Percentiles rank a stretch among this genome's conserved stretches.
These are phyloP conservation scores for Yarrowia yakushimensis DNA, from an alignment of 805 yeast genomes.

Conservation along the genomic window DNA sequence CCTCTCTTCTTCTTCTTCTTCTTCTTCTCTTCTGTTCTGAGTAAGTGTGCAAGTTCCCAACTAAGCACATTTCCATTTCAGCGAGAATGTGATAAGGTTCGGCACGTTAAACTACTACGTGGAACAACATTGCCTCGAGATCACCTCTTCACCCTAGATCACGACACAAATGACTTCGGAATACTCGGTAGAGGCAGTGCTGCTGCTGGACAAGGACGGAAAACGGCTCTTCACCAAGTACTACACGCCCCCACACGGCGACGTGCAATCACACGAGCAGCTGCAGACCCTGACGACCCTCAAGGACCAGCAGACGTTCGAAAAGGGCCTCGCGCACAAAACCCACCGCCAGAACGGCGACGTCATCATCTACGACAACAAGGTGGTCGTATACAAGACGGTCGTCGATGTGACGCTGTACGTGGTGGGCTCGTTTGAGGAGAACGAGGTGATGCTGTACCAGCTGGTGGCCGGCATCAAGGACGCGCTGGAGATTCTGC, in stretches of 20 bases:
- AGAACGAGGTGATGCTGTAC: slow-evolving; percentile 79
- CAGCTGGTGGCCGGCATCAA: slow-evolving; percentile 71
- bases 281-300: slow-evolving; percentile 39
- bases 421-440: slow-evolving; percentile 69
- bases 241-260: slow-evolving; percentile 61
- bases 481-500: slow-evolving; percentile 75
- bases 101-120: slow-evolving; percentile 17
- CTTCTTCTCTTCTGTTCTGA: too few species aligned
- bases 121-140: too few species aligned
- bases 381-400: slow-evolving; percentile 83
- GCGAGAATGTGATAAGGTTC: too few species aligned
- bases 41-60: too few species aligned
- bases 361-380: slow-evolving; percentile 72
- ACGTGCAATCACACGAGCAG: slow-evolving; percentile 1
- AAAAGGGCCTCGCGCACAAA: slow-evolving; percentile 64
- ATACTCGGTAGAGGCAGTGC: slow-evolving; percentile 75
- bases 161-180: slow-evolving; percentile 37
- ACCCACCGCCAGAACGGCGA: slow-evolving; percentile 80
- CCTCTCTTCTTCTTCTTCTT: too few species aligned
- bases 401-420: slow-evolving; percentile 69
- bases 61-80: too few species aligned
- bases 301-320: slow-evolving; percentile 74
- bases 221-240: slow-evolving; percentile 80
- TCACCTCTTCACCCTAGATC: too few species aligned
- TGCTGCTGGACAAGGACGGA: slow-evolving; percentile 79